These are phyloP conservation scores for Apostasia ramifera DNA, from an alignment of 106 monocot species.

Conservation along the genomic window DNA sequence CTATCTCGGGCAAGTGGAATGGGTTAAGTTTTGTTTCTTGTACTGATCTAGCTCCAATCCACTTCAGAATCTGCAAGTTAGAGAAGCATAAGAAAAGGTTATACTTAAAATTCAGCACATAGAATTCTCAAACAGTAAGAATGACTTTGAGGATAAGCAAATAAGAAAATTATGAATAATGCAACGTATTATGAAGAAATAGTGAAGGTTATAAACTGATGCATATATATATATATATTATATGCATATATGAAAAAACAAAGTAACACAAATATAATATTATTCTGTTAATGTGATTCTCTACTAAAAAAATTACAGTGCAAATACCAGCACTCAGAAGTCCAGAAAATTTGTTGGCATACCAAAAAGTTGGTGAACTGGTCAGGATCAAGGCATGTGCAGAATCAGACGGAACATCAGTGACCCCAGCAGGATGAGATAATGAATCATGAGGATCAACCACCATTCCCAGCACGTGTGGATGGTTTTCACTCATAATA, in stretches of 20 bases:
- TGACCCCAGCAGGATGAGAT: slow-evolving; percentile 62
- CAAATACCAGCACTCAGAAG: too few relatives aligned
- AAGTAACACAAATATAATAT: not conserved
- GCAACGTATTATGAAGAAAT: not conserved
- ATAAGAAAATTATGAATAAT: not conserved
- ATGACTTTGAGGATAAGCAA: not conserved
- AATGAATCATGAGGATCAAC: slow-evolving; percentile 73
- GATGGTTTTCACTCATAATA: slow-evolving; percentile 55
- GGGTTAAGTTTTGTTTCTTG: slow-evolving; percentile 41
- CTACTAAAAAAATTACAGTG: not conserved
- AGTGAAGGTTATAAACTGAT: too few relatives aligned
- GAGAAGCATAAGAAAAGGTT: not conserved
- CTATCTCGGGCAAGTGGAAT: slow-evolving; percentile 48
- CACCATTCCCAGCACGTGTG: slow-evolving; percentile 56
- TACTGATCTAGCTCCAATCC: slow-evolving; percentile 24
- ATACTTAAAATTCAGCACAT: too few relatives aligned
- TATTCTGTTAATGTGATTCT: not conserved
- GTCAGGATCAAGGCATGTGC: slow-evolving; percentile 60
- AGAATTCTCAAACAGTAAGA: not conserved
- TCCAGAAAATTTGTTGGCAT: not conserved
- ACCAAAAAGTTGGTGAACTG: slow-evolving; percentile 67
- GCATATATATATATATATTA: not conserved
- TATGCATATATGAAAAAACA: not conserved
- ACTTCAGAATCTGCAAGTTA: slow-evolving; percentile 48
- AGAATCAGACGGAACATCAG: slow-evolving; percentile 68